phyloP scores from a whole-genome alignment of 2,329 filamentous ascomycete genomes.

The Aspergillus arachidicola region DNA sequence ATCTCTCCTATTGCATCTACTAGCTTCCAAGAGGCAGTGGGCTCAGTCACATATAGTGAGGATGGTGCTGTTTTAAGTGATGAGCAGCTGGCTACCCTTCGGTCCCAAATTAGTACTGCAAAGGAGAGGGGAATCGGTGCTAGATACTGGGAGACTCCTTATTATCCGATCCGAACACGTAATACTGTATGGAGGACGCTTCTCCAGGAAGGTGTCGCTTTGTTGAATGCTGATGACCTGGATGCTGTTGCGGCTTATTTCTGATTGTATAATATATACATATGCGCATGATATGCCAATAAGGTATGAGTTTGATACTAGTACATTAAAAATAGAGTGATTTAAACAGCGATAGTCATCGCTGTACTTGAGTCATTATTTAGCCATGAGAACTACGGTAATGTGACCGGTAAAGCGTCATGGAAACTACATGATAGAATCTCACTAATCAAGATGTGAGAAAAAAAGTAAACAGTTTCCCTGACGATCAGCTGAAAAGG shows the following conservation, averaged over 20 bases:
- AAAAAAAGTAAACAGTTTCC: neutral
- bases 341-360: neutral
- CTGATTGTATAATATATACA: slow-evolving; percentile 13
- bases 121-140: slow-evolving; percentile 60
- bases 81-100: slow-evolving; percentile 53
- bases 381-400: too few species aligned
- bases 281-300: neutral
- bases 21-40: slow-evolving; percentile 50
- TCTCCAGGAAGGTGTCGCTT: slow-evolving; percentile 59
- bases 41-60: slow-evolving; percentile 36
- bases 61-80: slow-evolving; percentile 35
- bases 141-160: slow-evolving; percentile 66
- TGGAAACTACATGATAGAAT: too few species aligned
- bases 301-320: neutral
- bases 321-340: neutral
- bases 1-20: slow-evolving; percentile 60
- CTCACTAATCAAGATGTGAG: neutral
- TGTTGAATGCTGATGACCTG: slow-evolving; percentile 68
- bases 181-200: slow-evolving; percentile 62
- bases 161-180: slow-evolving; percentile 60
- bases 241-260: slow-evolving; percentile 50
- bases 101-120: slow-evolving; percentile 56
- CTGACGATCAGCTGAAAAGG: slow-evolving; percentile 1
- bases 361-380: neutral
- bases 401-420: neutral